Evolutionary conservation across 768 basidiomycete species (phyloP).

Genomic region (Porphyrellus cyaneotinctus): DNA sequence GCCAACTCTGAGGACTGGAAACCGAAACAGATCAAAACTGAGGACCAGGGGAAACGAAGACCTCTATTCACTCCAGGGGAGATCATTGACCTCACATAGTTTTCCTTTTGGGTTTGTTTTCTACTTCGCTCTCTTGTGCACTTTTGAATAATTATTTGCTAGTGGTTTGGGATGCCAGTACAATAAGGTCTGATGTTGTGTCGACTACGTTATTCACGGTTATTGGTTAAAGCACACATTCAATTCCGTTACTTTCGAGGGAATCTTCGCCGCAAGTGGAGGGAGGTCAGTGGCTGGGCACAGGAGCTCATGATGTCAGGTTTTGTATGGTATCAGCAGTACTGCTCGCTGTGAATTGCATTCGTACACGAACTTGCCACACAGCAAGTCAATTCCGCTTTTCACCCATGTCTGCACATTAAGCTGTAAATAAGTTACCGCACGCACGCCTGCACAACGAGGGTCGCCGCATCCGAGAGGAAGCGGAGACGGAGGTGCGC

Average conservation of each 20-base stretch:
- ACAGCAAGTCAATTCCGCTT: too few species aligned
- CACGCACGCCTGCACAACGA: background rate
- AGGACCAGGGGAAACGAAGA: background rate
- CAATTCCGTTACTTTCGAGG: too few species aligned
- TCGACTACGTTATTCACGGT: background rate
- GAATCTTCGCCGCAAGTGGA: background rate
- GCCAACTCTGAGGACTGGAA: slow-evolving; percentile 4
- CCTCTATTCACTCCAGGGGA: slow-evolving; percentile 1
- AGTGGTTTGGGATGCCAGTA: background rate
- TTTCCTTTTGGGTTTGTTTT: background rate
- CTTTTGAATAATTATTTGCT: too few species aligned
- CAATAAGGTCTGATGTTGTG: background rate
- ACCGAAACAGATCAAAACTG: slow-evolving; percentile 16
- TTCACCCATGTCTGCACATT: too few species aligned
- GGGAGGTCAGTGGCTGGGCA: too few species aligned
- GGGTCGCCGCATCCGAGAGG: background rate
- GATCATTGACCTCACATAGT: slow-evolving; percentile 19
- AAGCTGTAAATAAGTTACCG: background rate
- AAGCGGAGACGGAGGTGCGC: background rate
- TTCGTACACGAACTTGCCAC: too few species aligned
- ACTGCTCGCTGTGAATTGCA: too few species aligned
- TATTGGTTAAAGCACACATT: background rate
- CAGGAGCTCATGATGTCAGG: too few species aligned
- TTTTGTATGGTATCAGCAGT: too few species aligned
- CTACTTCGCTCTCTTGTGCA: background rate